phyloP scores from a whole-genome alignment of 2,329 filamentous ascomycete genomes.

The Diaporthe eres region DNA sequence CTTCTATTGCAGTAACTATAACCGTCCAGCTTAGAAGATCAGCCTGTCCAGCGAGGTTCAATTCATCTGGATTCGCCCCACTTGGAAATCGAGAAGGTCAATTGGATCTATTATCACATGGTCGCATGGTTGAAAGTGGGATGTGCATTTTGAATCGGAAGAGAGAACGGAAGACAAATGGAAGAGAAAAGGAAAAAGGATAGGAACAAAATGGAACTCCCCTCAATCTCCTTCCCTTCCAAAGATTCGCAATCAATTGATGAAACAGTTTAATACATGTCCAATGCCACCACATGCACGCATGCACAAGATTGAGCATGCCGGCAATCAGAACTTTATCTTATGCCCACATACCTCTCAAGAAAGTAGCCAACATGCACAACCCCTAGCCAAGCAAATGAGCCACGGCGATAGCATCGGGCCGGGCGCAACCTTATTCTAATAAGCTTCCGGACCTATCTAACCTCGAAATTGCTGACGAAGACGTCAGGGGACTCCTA shows the following conservation, averaged over 20 bases:
- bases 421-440: neutral
- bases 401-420: neutral
- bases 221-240: neutral
- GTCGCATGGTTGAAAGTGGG: no score
- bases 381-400: neutral
- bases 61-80: no score
- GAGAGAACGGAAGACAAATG: no score
- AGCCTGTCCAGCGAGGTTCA: no score
- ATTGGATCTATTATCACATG: no score
- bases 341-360: no score
- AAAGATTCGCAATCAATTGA: neutral
- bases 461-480: neutral
- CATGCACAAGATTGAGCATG: neutral
- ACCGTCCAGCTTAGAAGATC: no score
- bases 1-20: no score
- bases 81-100: no score
- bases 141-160: no score
- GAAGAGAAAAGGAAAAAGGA: no score
- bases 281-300: neutral
- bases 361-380: neutral
- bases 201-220: no score
- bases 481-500: neutral
- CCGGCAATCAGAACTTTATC: neutral
- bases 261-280: neutral
- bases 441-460: neutral